These are phyloP conservation scores for Phytophthora tentaculata DNA, from an alignment of 352 stramenopile species.

Conservation along the genomic window DNA sequence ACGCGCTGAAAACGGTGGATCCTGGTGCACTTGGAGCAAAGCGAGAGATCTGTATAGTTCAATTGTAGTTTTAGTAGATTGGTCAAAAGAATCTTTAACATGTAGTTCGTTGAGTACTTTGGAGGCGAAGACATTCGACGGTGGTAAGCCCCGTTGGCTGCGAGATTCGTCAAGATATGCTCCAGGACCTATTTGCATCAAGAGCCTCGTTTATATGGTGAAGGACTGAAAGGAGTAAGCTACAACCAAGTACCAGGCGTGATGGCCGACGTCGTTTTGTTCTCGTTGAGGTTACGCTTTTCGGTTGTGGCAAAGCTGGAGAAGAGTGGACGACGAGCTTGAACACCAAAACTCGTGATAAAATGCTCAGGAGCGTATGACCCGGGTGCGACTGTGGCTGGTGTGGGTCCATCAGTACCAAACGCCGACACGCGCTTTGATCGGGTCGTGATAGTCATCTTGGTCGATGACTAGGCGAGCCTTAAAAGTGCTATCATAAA, in stretches of 20 bases:
- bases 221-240: neutral
- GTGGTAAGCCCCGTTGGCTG: slow-evolving; percentile 15
- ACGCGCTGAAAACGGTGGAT: slow-evolving; percentile 70
- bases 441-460: slow-evolving; percentile 84
- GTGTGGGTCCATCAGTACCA: slow-evolving; percentile 44
- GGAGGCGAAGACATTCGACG: slow-evolving; percentile 74
- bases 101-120: slow-evolving; percentile 41
- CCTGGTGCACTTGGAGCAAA: slow-evolving; percentile 77
- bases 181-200: slow-evolving; percentile 46
- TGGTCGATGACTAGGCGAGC: neutral
- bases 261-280: slow-evolving; percentile 79
- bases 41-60: slow-evolving; percentile 68
- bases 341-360: slow-evolving; percentile 56
- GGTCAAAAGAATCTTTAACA: neutral
- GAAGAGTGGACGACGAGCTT: slow-evolving; percentile 44
- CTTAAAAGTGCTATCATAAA: slow-evolving; percentile 7
- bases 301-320: slow-evolving; percentile 77
- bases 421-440: slow-evolving; percentile 79
- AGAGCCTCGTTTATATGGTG: neutral
- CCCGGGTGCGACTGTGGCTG: slow-evolving; percentile 64
- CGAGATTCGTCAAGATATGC: slow-evolving; percentile 48
- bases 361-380: slow-evolving; percentile 63
- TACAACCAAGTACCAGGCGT: slow-evolving; percentile 49
- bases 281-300: slow-evolving; percentile 79
- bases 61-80: neutral